Base-by-base conservation (phyloP, 768 basidiomycete genomes). In the Russula dissimulans region DNA sequence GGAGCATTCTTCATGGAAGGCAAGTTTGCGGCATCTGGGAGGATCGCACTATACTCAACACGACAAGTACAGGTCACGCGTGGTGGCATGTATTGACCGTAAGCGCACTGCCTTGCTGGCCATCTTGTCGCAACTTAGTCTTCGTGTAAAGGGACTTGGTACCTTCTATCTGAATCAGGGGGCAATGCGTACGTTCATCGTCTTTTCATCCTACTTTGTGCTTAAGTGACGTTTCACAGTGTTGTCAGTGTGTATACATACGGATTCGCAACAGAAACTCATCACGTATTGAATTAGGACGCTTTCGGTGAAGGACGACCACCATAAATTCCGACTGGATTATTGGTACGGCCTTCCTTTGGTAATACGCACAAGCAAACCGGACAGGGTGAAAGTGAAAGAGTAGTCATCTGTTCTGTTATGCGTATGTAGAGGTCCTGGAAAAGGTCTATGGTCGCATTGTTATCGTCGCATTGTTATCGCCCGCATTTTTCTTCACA, bases 31-130 rank as follows among this genome's bases (percentile, higher is more conserved):
- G 18, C 22, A 11, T 32, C 15, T 29, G 17, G 31, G n/a, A 51
- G 8, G 36, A 12, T 36, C 44, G 18, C 46, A 22, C 49, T 9
- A 26, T 57, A 54, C 51, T 41, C 32, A 51, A 59, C 45, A 45
- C 43, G 34, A 52, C 26, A 18, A 39, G 22, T 36, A 9, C 56
- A 83, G 83, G 85, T 11, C 86, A 88, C 65, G 80, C 85, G 11
- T 87, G 85, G 85, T 88, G 85, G 85, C 86, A 87, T 71, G 65
- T 86, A 34, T 71, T 87, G 15, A 86, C 85, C 14, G 84, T 83
- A 61, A 64, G 80, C 61, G 10, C 5, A 7, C 29, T 18, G 34
- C 42, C 47, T 41, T 51, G 32, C n/a, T 46, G 50, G 41, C 36
- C 17, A 36, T 29, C 32, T 18, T 54, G 36, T 12, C 12, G n/a